Evolutionary conservation across 176 grass and related monocot genomes (phyloP).

Genomic region (Aegilops umbellulata): DNA sequence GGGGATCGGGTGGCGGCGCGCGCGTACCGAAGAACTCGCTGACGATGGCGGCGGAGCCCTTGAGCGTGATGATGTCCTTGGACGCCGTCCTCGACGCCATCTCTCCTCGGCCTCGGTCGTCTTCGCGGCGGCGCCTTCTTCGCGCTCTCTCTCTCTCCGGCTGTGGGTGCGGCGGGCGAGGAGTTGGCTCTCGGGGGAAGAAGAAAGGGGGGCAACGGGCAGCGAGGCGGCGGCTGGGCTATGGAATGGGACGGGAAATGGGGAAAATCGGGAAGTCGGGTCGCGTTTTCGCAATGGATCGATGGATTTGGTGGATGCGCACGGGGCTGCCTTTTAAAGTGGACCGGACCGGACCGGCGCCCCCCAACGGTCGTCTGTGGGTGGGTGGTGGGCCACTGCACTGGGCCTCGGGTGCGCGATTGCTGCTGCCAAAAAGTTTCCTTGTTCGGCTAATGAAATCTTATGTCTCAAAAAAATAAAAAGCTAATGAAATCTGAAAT

Average conservation of each 20-base stretch:
- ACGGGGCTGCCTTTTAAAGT: slow-evolving; percentile 25
- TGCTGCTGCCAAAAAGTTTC: background rate
- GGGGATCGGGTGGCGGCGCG: background rate
- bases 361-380: slow-evolving; percentile 46
- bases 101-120: background rate
- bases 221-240: slow-evolving; percentile 20
- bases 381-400: slow-evolving; percentile 37
- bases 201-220: slow-evolving; percentile 27
- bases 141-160: background rate
- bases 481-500: too few species aligned
- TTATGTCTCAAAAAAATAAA: too few species aligned
- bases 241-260: background rate
- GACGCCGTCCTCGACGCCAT: slow-evolving; percentile 89
- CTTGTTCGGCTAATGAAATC: background rate
- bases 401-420: slow-evolving; percentile 8
- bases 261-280: slow-evolving; percentile 1
- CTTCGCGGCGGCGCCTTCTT: background rate
- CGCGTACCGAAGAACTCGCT: slow-evolving; percentile 98
- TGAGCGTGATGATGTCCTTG: slow-evolving; percentile 99
- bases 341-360: slow-evolving; percentile 35
- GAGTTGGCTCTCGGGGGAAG: background rate
- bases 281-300: slow-evolving; percentile 37
- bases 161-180: slow-evolving; percentile 7
- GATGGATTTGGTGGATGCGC: background rate
- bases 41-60: slow-evolving; percentile 93